Evolutionary conservation across 2,329 filamentous ascomycete species (phyloP).

Genomic region (Monosporascus ibericus): DNA sequence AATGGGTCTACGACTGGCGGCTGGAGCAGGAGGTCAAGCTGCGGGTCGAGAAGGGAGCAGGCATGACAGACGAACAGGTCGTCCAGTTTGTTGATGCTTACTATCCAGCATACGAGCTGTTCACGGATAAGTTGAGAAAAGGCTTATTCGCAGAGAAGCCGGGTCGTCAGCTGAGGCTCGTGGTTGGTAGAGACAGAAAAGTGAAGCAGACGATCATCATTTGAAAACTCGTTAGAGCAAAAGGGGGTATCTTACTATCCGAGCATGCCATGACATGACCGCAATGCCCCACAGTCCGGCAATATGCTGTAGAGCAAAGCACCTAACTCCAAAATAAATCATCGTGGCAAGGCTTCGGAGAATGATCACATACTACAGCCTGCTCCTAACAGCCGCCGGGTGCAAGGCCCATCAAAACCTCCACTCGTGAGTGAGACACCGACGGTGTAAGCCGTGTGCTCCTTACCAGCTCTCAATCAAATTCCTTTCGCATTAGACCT

Average conservation of each 20-base stretch:
- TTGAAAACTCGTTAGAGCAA: conserved; percentile 22
- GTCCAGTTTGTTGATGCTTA: conserved; percentile 64
- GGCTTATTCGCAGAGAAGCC: conserved; percentile 48
- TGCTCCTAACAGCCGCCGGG: too few relatives aligned
- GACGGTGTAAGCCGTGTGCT: background rate
- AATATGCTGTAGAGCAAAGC: background rate
- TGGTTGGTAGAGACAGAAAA: conserved; percentile 54
- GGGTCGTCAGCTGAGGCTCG: conserved; percentile 53
- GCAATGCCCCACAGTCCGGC: background rate
- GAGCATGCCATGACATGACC: conserved; percentile 4
- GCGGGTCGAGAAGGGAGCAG: conserved; percentile 58
- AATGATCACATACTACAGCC: too few relatives aligned
- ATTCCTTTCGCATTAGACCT: conserved; percentile 39
- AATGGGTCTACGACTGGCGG: conserved; percentile 80
- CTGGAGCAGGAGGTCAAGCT: conserved; percentile 72
- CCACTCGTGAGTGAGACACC: background rate
- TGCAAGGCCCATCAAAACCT: background rate
- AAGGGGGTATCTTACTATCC: conserved; percentile 12
- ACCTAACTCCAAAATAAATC: background rate
- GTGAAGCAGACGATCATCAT: conserved; percentile 52
- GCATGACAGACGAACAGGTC: conserved; percentile 80
- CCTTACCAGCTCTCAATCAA: conserved; percentile 18
- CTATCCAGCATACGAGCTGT: conserved; percentile 69
- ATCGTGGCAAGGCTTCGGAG: too few relatives aligned
- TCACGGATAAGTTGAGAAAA: conserved; percentile 49